These are phyloP conservation scores for Lactarius hengduanensis DNA, from an alignment of 768 basidiomycete genomes.

Conservation along the genomic window DNA sequence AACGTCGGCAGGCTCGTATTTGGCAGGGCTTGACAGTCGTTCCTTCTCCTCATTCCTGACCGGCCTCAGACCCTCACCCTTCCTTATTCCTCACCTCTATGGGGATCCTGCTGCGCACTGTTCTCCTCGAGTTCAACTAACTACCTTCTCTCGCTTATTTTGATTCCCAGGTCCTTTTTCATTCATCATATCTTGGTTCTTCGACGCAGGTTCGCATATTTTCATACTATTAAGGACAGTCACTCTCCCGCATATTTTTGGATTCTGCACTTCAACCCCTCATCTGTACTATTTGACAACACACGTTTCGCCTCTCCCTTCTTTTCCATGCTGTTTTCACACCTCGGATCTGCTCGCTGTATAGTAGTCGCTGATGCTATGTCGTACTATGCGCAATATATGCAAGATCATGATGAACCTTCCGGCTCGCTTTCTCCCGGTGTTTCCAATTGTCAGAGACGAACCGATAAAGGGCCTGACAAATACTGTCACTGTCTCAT, in stretches of 20 bases:
- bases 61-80: neutral
- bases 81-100: neutral
- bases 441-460: constrained; percentile 5
- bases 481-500: neutral
- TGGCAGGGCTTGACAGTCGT: constrained; percentile 37
- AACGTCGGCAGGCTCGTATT: constrained; percentile 51
- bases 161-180: neutral
- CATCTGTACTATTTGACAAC: constrained; percentile 21
- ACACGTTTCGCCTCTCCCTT: constrained; percentile 8
- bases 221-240: constrained; percentile 15
- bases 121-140: neutral
- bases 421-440: neutral
- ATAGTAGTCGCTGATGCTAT: constrained; percentile 12
- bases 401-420: constrained; percentile 2
- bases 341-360: constrained; percentile 4
- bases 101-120: constrained; percentile 16
- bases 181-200: constrained; percentile 3
- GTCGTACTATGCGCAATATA: constrained; percentile 12
- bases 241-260: constrained; percentile 8
- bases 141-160: neutral
- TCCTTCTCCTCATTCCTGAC: neutral
- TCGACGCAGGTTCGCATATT: constrained; percentile 16
- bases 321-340: constrained; percentile 5
- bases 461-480: neutral
- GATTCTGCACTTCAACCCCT: constrained; percentile 5